These are phyloP conservation scores for Volvariella surrecta DNA, from an alignment of 1,284 basidiomycete genomes.

Conservation along the genomic window DNA sequence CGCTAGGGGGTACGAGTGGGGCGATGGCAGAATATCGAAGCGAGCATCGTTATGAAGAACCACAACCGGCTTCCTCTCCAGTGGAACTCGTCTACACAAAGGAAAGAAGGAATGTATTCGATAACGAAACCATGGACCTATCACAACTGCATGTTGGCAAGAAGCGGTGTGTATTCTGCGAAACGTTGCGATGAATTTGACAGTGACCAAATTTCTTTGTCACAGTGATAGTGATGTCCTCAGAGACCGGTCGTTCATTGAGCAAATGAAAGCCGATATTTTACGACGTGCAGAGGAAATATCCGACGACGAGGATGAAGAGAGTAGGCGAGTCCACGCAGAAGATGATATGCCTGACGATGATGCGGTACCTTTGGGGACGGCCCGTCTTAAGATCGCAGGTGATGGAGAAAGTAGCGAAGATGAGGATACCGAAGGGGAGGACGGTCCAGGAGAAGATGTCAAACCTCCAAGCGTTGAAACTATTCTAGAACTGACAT, in stretches of 20 bases:
- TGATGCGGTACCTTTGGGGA: conserved; percentile 42
- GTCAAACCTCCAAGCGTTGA: conserved; percentile 34
- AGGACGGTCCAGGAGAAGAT: conserved; percentile 21
- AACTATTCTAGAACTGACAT: conserved; percentile 66
- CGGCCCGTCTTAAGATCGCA: conserved; percentile 32
- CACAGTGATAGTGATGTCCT: conserved; percentile 39
- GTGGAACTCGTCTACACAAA: conserved; percentile 19
- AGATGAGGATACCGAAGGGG: conserved; percentile 29
- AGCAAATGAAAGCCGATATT: conserved; percentile 75
- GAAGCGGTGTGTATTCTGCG: conserved; percentile 45
- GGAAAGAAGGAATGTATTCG: conserved; percentile 64
- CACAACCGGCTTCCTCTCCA: background rate
- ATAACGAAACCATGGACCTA: conserved; percentile 61
- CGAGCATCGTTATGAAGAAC: conserved; percentile 1
- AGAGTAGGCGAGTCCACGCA: conserved; percentile 13
- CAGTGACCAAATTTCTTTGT: conserved; percentile 6
- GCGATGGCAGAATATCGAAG: background rate
- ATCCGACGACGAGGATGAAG: conserved; percentile 49
- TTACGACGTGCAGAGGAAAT: conserved; percentile 68
- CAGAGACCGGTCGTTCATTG: conserved; percentile 53
- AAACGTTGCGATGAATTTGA: conserved; percentile 7
- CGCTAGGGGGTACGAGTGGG: conserved; percentile 13
- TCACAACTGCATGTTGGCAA: conserved; percentile 58
- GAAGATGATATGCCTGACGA: background rate
- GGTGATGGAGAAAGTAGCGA: conserved; percentile 42